Evolutionary conservation across 1,139 yeast genomes (phyloP).

Genomic region (Candida sanyaensis): DNA sequence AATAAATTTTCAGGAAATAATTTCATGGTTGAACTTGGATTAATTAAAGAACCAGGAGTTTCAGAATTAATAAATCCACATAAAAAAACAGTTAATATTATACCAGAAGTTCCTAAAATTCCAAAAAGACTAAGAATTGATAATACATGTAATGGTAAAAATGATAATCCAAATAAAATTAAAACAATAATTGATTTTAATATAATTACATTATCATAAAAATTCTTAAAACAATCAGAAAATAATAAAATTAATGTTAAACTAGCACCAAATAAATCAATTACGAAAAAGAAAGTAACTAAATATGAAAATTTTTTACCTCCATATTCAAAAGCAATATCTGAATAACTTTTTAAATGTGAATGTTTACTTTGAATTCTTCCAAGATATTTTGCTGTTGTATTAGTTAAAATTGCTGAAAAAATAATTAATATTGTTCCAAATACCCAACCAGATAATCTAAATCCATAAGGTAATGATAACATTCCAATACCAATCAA

Average conservation of each 20-base stretch:
- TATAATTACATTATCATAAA: constrained; percentile 53
- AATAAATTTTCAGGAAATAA: constrained; percentile 52
- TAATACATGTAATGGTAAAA: constrained; percentile 70
- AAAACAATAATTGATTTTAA: constrained; percentile 56
- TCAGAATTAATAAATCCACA: constrained; percentile 61
- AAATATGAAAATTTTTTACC: constrained; percentile 52
- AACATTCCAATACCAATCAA: constrained; percentile 85
- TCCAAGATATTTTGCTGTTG: constrained; percentile 62
- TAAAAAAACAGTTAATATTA: constrained; percentile 56
- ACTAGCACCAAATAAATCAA: constrained; percentile 79
- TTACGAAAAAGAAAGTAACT: constrained; percentile 69
- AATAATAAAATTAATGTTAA: constrained; percentile 76
- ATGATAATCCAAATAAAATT: constrained; percentile 59
- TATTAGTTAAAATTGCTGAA: constrained; percentile 64
- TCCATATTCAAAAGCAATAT: constrained; percentile 47
- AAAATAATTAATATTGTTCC: constrained; percentile 57
- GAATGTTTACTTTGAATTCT: constrained; percentile 30
- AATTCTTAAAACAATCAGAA: constrained; percentile 76
- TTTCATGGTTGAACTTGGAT: constrained; percentile 49
- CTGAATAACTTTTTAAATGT: constrained; percentile 40
- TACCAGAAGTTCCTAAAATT: constrained; percentile 65
- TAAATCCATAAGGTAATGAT: constrained; percentile 79
- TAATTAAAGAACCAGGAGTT: constrained; percentile 67
- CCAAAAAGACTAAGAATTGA: constrained; percentile 77
- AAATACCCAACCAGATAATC: constrained; percentile 75